These are phyloP conservation scores for Colletotrichum sublineola DNA, from an alignment of 2,329 filamentous ascomycete genomes.

Conservation along the genomic window DNA sequence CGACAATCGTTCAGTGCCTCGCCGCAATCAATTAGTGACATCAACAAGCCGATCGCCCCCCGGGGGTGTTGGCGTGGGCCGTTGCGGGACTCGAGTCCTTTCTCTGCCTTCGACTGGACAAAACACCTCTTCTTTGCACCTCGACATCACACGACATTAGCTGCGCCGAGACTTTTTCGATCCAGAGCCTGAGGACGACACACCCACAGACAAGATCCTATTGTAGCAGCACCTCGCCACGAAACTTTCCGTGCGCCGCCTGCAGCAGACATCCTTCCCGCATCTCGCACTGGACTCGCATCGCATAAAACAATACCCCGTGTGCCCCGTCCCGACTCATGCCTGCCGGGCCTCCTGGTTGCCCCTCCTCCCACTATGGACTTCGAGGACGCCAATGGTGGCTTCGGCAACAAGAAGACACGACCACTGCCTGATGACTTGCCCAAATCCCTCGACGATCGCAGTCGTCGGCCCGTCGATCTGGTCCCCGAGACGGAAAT, in stretches of 20 bases:
- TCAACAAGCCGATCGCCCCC: constrained; percentile 31
- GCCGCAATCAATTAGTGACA: constrained; percentile 37
- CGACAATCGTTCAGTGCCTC: constrained; percentile 7
- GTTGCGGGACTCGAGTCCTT: constrained; percentile 29
- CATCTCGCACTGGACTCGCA: constrained; percentile 22
- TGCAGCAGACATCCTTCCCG: constrained; percentile 17
- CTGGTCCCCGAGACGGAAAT: constrained; percentile 90
- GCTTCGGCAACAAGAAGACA: constrained; percentile 59
- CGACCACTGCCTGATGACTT: constrained; percentile 82
- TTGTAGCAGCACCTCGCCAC: not conserved
- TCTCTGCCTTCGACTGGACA: constrained; percentile 4
- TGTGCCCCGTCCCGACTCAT: constrained; percentile 34
- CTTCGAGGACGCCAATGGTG: constrained; percentile 64
- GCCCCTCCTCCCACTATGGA: constrained; percentile 68
- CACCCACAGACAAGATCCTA: constrained; percentile 1
- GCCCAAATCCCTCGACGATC: constrained; percentile 91
- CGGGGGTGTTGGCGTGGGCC: constrained; percentile 8
- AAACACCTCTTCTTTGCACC: constrained; percentile 6
- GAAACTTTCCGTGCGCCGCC: constrained; percentile 31
- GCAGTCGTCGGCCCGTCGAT: constrained; percentile 75
- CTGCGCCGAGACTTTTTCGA: constrained; percentile 20
- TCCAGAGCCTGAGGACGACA: not conserved
- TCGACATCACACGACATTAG: constrained; percentile 30
- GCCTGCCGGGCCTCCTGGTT: constrained; percentile 43
- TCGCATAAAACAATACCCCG: constrained; percentile 19